phyloP scores from a whole-genome alignment of 306 rosid genomes.

The Cucumis hystrix region DNA sequence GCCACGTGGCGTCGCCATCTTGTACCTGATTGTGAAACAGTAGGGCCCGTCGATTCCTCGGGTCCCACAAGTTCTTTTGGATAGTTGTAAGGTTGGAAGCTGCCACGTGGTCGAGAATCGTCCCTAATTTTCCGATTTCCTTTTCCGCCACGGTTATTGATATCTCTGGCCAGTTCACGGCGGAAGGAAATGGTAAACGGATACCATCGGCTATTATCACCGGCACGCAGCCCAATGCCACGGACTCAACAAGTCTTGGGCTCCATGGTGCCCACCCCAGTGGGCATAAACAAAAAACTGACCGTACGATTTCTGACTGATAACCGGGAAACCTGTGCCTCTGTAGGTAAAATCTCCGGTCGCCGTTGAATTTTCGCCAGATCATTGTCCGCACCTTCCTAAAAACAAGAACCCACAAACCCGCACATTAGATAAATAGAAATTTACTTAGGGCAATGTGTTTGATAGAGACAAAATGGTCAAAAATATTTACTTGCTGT shows the following conservation, averaged over 20 bases:
- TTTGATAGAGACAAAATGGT: not conserved
- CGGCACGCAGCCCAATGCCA: constrained; percentile 80
- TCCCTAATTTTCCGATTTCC: constrained; percentile 52
- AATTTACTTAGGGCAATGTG: not conserved
- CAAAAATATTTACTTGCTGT: constrained; percentile 63
- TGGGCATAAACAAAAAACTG: constrained; percentile 71
- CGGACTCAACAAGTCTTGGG: constrained; percentile 79
- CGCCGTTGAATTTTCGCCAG: constrained; percentile 57
- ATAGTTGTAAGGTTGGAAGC: constrained; percentile 52
- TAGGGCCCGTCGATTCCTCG: constrained; percentile 37
- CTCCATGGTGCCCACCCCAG: constrained; percentile 99
- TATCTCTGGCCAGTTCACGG: constrained; percentile 66
- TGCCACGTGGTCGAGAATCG: constrained; percentile 62
- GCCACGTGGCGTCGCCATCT: constrained; percentile 98
- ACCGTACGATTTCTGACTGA: constrained; percentile 77
- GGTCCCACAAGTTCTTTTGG: constrained; percentile 61
- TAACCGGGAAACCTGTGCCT: constrained; percentile 73
- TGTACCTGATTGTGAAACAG: constrained; percentile 33
- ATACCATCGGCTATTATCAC: constrained; percentile 77
- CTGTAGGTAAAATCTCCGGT: constrained; percentile 54
- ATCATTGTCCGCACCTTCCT: constrained; percentile 73
- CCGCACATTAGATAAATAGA: not conserved
- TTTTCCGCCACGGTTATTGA: constrained; percentile 68
- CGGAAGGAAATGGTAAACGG: constrained; percentile 46
- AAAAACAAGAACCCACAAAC: not conserved